Conservation (phyloP, 2,329 filamentous ascomycete genomes). For the Arthroderma uncinatum region DNA sequence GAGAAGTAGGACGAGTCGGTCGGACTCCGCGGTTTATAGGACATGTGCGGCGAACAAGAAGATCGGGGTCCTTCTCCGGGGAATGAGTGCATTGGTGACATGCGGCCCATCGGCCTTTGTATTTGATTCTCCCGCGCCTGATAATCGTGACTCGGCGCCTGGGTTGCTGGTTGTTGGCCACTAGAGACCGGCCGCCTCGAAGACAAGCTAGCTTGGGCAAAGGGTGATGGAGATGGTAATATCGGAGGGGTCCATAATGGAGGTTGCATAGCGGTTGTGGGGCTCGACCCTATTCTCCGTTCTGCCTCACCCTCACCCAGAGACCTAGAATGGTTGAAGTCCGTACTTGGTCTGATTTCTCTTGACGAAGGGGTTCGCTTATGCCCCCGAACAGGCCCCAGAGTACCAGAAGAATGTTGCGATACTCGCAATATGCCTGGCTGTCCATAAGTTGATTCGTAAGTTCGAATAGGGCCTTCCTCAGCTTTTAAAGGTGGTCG, state of each 20-base stretch:
- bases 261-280: slow-evolving; percentile 7
- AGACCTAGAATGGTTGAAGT: slow-evolving; percentile 8
- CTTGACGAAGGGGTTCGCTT: slow-evolving; percentile 11
- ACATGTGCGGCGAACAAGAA: slow-evolving; percentile 4
- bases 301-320: slow-evolving; percentile 7
- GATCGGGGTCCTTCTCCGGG: not conserved
- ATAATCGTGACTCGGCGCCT: not conserved
- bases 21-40: slow-evolving; percentile 6
- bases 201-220: not conserved
- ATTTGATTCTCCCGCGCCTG: not conserved
- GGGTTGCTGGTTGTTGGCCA: slow-evolving; percentile 3
- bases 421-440: slow-evolving; percentile 9
- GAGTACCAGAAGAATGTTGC: slow-evolving; percentile 1
- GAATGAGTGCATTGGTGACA: slow-evolving; percentile 5
- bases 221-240: slow-evolving; percentile 12
- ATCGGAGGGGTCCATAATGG: slow-evolving; percentile 10
- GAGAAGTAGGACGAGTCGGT: slow-evolving; percentile 5
- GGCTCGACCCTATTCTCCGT: slow-evolving; percentile 6
- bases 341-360: slow-evolving; percentile 15
- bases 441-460: slow-evolving; percentile 13
- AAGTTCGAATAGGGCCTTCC: slow-evolving; percentile 16
- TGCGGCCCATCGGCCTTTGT: not conserved
- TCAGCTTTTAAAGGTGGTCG: slow-evolving; percentile 24
- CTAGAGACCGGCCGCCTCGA: slow-evolving; percentile 3
- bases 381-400: slow-evolving; percentile 6